A percentile compares a stretch with the other conserved stretches of the same genome.
These are phyloP conservation scores for Dothideomycetes sp. DNA, from an alignment of 2,329 filamentous ascomycete species.

Conservation along the genomic window DNA sequence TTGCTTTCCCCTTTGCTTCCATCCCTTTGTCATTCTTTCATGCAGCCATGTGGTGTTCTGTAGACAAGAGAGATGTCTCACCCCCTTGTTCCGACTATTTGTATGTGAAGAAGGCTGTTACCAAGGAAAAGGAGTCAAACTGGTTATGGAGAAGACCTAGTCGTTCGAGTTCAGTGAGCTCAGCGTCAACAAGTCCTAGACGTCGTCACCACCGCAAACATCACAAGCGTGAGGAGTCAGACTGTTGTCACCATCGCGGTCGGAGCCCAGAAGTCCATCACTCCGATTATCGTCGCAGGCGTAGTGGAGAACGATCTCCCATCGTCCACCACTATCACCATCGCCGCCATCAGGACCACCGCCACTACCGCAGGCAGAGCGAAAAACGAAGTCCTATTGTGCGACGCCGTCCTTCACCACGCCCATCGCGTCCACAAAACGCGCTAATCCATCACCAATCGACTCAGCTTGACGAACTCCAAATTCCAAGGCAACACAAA, in stretches of 20 bases:
- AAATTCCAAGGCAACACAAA: too few species aligned
- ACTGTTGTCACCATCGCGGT: not conserved
- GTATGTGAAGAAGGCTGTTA: conserved; percentile 1
- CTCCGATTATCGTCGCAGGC: too few species aligned
- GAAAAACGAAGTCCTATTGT: conserved; percentile 2
- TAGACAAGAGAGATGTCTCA: too few species aligned
- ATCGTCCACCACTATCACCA: not conserved
- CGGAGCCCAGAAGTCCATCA: too few species aligned
- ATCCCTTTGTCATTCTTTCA: too few species aligned
- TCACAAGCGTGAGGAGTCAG: too few species aligned
- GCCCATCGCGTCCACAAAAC: not conserved
- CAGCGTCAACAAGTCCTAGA: not conserved
- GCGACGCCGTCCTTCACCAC: not conserved
- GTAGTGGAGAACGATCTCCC: too few species aligned
- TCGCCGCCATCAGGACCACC: not conserved
- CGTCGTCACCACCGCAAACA: not conserved
- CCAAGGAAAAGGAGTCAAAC: conserved; percentile 6
- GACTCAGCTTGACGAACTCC: too few species aligned
- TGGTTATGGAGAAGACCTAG: conserved; percentile 2
- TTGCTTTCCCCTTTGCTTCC: too few species aligned
- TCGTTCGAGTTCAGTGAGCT: conserved; percentile 6
- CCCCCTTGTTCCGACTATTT: too few species aligned
- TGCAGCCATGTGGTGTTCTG: too few species aligned
- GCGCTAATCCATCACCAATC: not conserved
- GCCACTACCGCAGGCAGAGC: conserved; percentile 1